These are phyloP conservation scores for Chlorella sorokiniana DNA, from an alignment of 139 green algal genomes.

Conservation along the genomic window DNA sequence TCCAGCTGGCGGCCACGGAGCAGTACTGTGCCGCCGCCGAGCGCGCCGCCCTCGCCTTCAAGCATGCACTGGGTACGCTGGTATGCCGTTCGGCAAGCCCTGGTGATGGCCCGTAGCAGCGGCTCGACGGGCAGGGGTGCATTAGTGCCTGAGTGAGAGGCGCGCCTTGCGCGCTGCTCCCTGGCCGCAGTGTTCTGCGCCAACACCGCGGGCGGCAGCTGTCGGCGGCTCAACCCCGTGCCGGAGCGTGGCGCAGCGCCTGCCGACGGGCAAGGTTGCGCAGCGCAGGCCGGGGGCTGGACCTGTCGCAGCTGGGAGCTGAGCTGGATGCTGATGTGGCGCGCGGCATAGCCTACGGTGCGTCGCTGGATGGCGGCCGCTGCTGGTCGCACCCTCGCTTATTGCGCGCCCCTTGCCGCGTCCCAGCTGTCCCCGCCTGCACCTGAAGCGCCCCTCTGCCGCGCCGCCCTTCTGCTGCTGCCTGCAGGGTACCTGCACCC, in stretches of 20 bases:
- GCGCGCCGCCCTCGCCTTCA: not conserved
- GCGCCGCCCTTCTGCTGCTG: not conserved
- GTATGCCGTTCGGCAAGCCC: no score
- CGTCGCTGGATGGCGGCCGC: not conserved
- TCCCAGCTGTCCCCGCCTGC: no score
- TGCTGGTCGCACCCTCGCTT: not conserved
- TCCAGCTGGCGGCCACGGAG: not conserved
- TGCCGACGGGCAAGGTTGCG: not conserved
- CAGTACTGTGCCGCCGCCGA: not conserved
- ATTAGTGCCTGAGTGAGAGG: not conserved
- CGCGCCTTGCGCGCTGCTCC: not conserved
- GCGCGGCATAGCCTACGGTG: constrained; percentile 20
- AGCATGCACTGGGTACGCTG: constrained; percentile 15
- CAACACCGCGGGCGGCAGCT: not conserved
- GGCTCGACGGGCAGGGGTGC: not conserved
- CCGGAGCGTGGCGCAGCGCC: not conserved
- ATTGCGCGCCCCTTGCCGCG: no score
- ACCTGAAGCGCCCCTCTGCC: no score
- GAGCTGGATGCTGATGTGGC: constrained; percentile 19
- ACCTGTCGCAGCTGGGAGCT: constrained; percentile 7
- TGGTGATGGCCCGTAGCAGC: not conserved
- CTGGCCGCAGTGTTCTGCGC: constrained; percentile 18
- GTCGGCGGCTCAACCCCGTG: constrained; percentile 10
- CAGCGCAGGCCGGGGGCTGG: not conserved
- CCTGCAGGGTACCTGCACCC: constrained; percentile 27